phyloP scores from a whole-genome alignment of 345 rosid species.

The Murraya koenigii region DNA sequence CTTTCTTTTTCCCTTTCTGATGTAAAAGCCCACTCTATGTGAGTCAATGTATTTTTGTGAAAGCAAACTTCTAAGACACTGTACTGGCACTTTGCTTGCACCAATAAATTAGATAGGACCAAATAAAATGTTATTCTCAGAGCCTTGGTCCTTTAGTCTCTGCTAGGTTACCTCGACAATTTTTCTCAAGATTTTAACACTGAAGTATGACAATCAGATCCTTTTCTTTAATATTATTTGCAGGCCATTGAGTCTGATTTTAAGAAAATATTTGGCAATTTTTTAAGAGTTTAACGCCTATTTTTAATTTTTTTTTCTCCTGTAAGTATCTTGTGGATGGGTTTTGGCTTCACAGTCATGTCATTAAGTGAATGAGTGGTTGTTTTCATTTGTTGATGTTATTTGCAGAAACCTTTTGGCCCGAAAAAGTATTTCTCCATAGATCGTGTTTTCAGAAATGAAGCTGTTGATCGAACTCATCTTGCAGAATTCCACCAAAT shows the following conservation, averaged over 20 bases:
- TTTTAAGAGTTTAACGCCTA: too few relatives aligned
- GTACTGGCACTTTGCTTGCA: not conserved
- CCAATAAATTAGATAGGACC: not conserved
- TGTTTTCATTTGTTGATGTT: conserved; percentile 2
- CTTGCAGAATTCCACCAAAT: conserved; percentile 98
- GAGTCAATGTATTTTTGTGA: not conserved
- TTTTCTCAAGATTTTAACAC: not conserved
- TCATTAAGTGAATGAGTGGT: not conserved
- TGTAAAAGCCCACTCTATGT: not conserved
- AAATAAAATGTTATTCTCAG: not conserved
- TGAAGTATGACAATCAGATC: not conserved
- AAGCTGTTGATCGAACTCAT: conserved; percentile 94
- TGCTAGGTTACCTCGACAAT: not conserved
- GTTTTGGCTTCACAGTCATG: not conserved
- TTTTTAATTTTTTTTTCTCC: not conserved
- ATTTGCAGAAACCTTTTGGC: conserved; percentile 50
- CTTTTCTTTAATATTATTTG: not conserved
- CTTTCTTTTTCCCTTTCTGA: not conserved
- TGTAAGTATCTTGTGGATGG: not conserved
- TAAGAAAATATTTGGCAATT: not conserved
- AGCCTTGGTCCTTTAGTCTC: not conserved
- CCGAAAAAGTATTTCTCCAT: conserved; percentile 93
- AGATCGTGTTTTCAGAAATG: conserved; percentile 97
- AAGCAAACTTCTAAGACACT: not conserved
- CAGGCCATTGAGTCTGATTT: not conserved